Evolutionary conservation across 75 land plant genomes (phyloP).

Genomic region (Larix kaempferi): DNA sequence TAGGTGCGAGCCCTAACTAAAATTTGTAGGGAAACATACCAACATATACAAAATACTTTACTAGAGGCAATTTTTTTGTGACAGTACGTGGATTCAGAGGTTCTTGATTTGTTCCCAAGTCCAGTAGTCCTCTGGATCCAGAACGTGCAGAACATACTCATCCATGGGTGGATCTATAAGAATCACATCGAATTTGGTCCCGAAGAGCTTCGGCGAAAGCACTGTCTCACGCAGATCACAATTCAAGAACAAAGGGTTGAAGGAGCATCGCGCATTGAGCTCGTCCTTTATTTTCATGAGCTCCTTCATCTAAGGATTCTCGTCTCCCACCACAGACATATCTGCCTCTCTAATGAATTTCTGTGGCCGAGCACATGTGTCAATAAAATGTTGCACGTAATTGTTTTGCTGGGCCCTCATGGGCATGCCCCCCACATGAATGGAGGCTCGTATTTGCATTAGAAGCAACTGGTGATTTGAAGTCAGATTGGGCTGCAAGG

Average conservation of each 20-base stretch:
- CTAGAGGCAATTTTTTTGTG: too few species aligned
- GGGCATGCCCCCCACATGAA: conserved; percentile 69
- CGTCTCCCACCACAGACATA: conserved; percentile 77
- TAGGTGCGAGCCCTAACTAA: too few species aligned
- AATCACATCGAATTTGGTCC: conserved; percentile 94
- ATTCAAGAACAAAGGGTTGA: conserved; percentile 76
- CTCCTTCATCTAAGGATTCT: conserved; percentile 90
- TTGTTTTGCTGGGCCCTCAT: conserved; percentile 91
- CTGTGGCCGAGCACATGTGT: conserved; percentile 85
- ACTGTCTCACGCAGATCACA: conserved; percentile 66
- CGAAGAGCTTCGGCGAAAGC: conserved; percentile 66
- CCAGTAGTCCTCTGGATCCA: conserved; percentile 83
- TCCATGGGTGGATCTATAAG: conserved; percentile 98
- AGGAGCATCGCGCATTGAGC: conserved; percentile 62
- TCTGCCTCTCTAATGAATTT: conserved; percentile 93
- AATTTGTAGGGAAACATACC: too few species aligned
- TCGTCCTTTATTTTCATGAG: conserved; percentile 88
- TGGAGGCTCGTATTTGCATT: conserved; percentile 44
- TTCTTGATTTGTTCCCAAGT: conserved; percentile 31
- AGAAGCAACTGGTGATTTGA: too few species aligned
- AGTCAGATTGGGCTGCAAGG: too few species aligned
- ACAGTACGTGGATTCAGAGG: conserved; percentile 37
- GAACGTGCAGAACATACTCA: conserved; percentile 90
- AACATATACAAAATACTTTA: too few species aligned
- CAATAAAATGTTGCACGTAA: conserved; percentile 92